phyloP scores from a whole-genome alignment of 768 basidiomycete species.

The Botryobasidium botryosum region DNA sequence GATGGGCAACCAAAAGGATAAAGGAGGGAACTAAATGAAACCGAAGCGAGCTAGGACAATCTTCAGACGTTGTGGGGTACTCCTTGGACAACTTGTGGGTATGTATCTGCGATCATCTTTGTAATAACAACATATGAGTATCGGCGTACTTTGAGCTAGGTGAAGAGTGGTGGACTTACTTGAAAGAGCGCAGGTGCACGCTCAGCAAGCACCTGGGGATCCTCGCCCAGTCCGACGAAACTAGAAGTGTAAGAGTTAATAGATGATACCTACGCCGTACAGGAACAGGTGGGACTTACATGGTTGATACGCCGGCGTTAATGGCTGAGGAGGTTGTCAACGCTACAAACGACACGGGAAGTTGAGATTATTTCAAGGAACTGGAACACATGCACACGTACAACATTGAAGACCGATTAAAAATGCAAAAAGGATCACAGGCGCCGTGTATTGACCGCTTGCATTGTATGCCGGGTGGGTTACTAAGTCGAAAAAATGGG shows the following conservation, averaged over 20 bases:
- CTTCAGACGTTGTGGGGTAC: no score
- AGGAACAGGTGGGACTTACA: slow-evolving; percentile 27
- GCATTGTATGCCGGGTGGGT: slow-evolving; percentile 61
- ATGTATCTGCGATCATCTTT: slow-evolving; percentile 47
- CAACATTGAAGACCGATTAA: slow-evolving; percentile 60
- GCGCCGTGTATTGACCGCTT: slow-evolving; percentile 60
- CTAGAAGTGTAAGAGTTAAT: slow-evolving; percentile 20
- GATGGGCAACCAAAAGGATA: no score
- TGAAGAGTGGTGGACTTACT: slow-evolving; percentile 6
- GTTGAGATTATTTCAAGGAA: no score
- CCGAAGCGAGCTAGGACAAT: no score
- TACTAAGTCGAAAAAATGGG: slow-evolving; percentile 23
- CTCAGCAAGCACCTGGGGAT: slow-evolving; percentile 57
- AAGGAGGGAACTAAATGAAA: no score
- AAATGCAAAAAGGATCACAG: slow-evolving; percentile 63
- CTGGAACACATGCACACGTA: no score
- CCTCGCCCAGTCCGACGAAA: slow-evolving; percentile 73
- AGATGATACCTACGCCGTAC: not conserved
- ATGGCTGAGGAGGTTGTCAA: slow-evolving; percentile 55
- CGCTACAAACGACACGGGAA: slow-evolving; percentile 26
- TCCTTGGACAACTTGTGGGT: slow-evolving; percentile 53
- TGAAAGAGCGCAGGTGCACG: slow-evolving; percentile 56
- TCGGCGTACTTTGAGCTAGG: slow-evolving; percentile 13
- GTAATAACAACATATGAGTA: slow-evolving; percentile 19
- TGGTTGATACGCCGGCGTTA: slow-evolving; percentile 78